Evolutionary conservation across 305 asterid genomes (phyloP), one percentile per base, ranked within the genome.

Genomic region (Salvia sclarea): DNA sequence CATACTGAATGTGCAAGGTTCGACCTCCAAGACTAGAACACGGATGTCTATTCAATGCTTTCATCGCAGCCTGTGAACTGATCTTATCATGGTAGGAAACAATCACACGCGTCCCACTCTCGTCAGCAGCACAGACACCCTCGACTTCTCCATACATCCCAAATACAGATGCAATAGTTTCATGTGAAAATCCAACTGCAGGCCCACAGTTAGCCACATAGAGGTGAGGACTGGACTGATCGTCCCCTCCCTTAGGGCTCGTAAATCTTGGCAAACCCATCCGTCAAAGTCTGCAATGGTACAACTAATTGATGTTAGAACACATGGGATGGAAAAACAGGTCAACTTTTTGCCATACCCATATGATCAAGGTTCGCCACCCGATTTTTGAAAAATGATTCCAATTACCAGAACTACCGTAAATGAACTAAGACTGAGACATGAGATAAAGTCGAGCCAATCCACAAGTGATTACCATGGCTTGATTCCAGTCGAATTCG

Each of bases 181-280:
- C 95, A 35, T 81, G 73, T 0, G 96, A 82, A 54, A 89, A 79
- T 41, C 97, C 97, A 38, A 91, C 89, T 2, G 91, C 87, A 4
- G 96, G 99, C 17, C 99, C 99, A 76, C 98, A 91, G 73, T 94
- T 94, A 16, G 98, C 98, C 59, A 94, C 93, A 60, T 80, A 94
- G 17, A 94, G 89, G 77, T 91, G 92, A 61, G 91, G 83, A 71
- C 96, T 91, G n/a, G 67, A 69, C 8, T 74, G 81, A 2, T 52
- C 66, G 8, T 58, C 76, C 65, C 85, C 80, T 66, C 79, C 82
- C 77, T 78, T 84, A 66, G 97, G 98, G 62, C 88, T 81, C 4
- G 76, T 73, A 75, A 93, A 91, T 80, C 93, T 91, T 2, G 86
- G 91, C 71, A 87, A 75, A 63, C 89, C 95, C 98, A 93, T 93